Conservation (phyloP, 805 yeast species). For the Candida mattraensis region DNA sequence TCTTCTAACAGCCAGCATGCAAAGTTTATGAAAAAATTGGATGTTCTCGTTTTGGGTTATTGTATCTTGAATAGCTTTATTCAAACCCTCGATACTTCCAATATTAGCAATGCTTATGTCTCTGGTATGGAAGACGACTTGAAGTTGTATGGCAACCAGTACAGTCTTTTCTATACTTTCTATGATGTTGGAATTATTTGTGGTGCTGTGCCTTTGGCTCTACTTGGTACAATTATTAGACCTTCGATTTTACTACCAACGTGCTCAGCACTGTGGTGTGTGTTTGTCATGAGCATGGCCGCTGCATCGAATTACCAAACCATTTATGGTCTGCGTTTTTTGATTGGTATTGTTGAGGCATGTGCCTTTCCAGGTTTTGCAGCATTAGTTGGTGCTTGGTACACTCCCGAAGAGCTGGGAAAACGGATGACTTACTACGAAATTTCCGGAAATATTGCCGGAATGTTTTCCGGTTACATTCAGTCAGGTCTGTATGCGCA, state of each 20-base stretch:
- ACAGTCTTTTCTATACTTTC: constrained; percentile 32
- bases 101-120: constrained; percentile 63
- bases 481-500: constrained; percentile 52
- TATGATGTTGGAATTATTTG: constrained; percentile 32
- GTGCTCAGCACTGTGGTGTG: constrained; percentile 28
- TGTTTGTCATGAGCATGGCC: constrained; percentile 26
- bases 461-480: constrained; percentile 57
- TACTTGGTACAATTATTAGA: constrained; percentile 20
- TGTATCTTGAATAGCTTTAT: constrained; percentile 61
- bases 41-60: constrained; percentile 47
- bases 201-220: constrained; percentile 20
- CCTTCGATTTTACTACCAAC: constrained; percentile 18
- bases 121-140: constrained; percentile 59
- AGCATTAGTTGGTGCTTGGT: constrained; percentile 41
- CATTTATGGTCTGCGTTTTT: constrained; percentile 42
- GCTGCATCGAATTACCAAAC: constrained; percentile 27
- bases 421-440: constrained; percentile 41
- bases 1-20: constrained; percentile 10
- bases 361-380: constrained; percentile 41
- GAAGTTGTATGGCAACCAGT: constrained; percentile 50
- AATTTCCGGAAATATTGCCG: constrained; percentile 37
- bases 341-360: constrained; percentile 43
- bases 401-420: constrained; percentile 40
- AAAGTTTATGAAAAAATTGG: constrained; percentile 50
- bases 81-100: constrained; percentile 60